Evolutionary conservation across 164 flowering plant species (phyloP).

Genomic region (Dillenia turbinata): DNA sequence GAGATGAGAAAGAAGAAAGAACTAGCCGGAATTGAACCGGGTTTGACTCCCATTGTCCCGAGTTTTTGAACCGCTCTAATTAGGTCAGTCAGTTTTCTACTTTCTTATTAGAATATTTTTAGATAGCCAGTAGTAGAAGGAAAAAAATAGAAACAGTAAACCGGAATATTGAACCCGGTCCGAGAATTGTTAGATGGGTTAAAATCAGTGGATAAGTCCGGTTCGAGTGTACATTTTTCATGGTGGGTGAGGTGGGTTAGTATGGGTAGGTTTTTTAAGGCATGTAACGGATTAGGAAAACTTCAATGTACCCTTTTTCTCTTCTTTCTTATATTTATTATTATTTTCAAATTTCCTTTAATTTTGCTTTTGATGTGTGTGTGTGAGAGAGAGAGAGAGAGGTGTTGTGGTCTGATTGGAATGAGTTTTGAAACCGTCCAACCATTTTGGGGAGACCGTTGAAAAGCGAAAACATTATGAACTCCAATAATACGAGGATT

Average conservation of each 20-base stretch:
- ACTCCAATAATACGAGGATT: background rate
- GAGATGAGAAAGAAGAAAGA: slow-evolving; percentile 68
- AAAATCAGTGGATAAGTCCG: background rate
- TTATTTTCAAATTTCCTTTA: background rate
- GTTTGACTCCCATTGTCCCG: slow-evolving; percentile 27
- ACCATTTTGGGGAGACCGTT: slow-evolving; percentile 17
- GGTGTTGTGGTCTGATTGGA: background rate
- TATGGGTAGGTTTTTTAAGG: background rate
- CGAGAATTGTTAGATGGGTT: background rate
- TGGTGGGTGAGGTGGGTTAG: slow-evolving; percentile 25
- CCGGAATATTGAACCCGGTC: slow-evolving; percentile 18
- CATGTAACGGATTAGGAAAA: slow-evolving; percentile 16
- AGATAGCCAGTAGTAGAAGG: no score
- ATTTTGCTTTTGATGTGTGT: background rate
- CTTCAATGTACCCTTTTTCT: slow-evolving; percentile 16
- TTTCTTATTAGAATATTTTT: no score
- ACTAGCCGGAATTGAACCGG: slow-evolving; percentile 21
- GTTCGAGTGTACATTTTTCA: slow-evolving; percentile 23
- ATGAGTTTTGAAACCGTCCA: slow-evolving; percentile 9
- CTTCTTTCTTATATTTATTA: background rate
- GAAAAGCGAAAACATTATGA: slow-evolving; percentile 24
- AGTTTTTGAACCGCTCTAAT: slow-evolving; percentile 33
- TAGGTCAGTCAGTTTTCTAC: no score
- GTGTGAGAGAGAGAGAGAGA: background rate
- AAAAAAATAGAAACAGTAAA: background rate